Conservation (phyloP, 139 green algal species). For the Tetraselmis striata region DNA sequence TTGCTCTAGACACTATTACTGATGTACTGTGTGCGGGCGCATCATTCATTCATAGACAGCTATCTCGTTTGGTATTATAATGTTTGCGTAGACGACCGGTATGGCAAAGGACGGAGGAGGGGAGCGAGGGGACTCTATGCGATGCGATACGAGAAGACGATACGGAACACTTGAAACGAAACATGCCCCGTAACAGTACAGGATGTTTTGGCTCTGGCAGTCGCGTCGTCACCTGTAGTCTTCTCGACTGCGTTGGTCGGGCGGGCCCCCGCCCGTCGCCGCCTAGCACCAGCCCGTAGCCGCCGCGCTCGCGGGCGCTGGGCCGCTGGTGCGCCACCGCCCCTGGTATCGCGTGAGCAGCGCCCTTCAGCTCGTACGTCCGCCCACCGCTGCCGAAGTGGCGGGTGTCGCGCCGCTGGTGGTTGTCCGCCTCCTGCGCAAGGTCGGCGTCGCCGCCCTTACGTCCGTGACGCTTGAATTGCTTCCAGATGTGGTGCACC, state of each 20-base stretch:
- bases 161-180: too few relatives aligned
- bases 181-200: too few relatives aligned
- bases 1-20: too few relatives aligned
- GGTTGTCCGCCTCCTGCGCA: background rate
- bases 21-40: too few relatives aligned
- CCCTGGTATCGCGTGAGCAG: background rate
- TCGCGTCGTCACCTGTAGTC: too few relatives aligned
- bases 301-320: background rate
- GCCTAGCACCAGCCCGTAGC: background rate
- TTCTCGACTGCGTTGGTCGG: background rate
- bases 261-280: background rate
- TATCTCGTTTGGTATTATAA: too few relatives aligned
- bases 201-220: too few relatives aligned
- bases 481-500: constrained; percentile 89
- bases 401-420: background rate
- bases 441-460: background rate
- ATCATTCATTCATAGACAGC: too few relatives aligned
- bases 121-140: too few relatives aligned
- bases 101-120: too few relatives aligned
- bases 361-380: background rate
- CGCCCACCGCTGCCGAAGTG: background rate
- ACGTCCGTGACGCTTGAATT: constrained; percentile 54
- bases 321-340: background rate
- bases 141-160: too few relatives aligned
- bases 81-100: too few relatives aligned